Conservation (phyloP, 345 rosid species). For the Lepidium africanum region DNA sequence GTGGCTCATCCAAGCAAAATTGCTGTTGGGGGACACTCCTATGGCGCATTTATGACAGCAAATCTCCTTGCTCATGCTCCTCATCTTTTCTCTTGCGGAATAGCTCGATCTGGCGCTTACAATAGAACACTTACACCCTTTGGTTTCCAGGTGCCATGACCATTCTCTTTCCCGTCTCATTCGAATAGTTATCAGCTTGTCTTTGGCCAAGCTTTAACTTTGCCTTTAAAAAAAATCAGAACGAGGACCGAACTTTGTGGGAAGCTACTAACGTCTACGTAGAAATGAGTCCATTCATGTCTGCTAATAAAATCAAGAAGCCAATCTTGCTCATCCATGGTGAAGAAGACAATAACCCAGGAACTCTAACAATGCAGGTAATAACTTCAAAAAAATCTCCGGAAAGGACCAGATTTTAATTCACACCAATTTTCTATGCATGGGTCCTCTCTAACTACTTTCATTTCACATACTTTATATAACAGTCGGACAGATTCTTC, state of each 20-base stretch:
- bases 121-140: constrained; percentile 98
- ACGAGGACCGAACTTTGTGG: constrained; percentile 98
- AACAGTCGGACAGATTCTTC: constrained; percentile 91
- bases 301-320: constrained; percentile 89
- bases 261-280: constrained; percentile 82
- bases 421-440: background rate
- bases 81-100: constrained; percentile 89
- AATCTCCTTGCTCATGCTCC: constrained; percentile 98
- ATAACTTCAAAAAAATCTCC: background rate
- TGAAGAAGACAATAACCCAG: constrained; percentile 95
- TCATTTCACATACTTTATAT: constrained; percentile 6
- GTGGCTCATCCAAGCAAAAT: constrained; percentile 88
- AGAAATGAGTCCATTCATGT: constrained; percentile 97
- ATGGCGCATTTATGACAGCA: constrained; percentile 99
- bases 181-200: constrained; percentile 8
- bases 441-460: background rate
- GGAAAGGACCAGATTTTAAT: background rate
- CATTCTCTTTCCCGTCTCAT: background rate
- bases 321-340: constrained; percentile 96
- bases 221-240: constrained; percentile 32
- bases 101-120: constrained; percentile 99
- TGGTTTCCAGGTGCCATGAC: constrained; percentile 76
- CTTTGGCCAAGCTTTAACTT: background rate
- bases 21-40: constrained; percentile 96
- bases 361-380: constrained; percentile 99